These are phyloP conservation scores for Mycena polygramma DNA, from an alignment of 768 basidiomycete genomes.

Conservation along the genomic window DNA sequence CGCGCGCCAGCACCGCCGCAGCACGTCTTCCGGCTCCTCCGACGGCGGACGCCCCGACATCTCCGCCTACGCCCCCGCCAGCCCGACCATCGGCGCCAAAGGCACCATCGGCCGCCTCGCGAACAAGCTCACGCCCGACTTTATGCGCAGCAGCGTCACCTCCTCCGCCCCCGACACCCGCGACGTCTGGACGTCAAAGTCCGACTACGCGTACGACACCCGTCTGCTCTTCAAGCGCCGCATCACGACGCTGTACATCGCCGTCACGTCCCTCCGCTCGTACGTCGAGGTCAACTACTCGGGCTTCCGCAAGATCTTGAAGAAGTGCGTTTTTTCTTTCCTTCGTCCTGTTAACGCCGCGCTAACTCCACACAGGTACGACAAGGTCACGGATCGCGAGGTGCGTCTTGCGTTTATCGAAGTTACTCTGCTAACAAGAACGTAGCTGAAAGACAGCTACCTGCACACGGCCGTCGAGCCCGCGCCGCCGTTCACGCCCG, in stretches of 20 bases:
- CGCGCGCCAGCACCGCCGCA: slow-evolving; percentile 50
- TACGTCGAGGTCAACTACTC: slow-evolving; percentile 94
- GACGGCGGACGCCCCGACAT: slow-evolving; percentile 44
- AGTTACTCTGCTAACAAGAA: neutral
- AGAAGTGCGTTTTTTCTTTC: slow-evolving; percentile 73
- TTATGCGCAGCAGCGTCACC: slow-evolving; percentile 65
- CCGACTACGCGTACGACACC: slow-evolving; percentile 87
- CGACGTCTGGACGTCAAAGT: slow-evolving; percentile 81
- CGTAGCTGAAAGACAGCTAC: slow-evolving; percentile 84
- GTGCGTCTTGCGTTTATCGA: slow-evolving; percentile 45
- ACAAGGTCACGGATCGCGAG: slow-evolving; percentile 89
- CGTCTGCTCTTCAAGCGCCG: slow-evolving; percentile 90
- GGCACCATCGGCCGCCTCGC: slow-evolving; percentile 56
- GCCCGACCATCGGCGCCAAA: slow-evolving; percentile 3
- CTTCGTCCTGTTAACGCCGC: slow-evolving; percentile 24
- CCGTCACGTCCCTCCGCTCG: slow-evolving; percentile 80
- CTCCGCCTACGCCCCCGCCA: neutral
- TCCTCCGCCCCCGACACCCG: slow-evolving; percentile 52
- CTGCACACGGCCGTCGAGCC: slow-evolving; percentile 77
- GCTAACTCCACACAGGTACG: slow-evolving; percentile 69
- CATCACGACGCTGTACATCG: slow-evolving; percentile 86
- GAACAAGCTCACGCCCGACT: slow-evolving; percentile 57
- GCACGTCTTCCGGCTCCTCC: slow-evolving; percentile 66
- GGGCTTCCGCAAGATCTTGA: slow-evolving; percentile 94
- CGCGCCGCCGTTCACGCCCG: slow-evolving; percentile 75